Evolutionary conservation across 495 filamentous ascomycete species (phyloP).

Genomic region (Pseudevernia furfuracea): DNA sequence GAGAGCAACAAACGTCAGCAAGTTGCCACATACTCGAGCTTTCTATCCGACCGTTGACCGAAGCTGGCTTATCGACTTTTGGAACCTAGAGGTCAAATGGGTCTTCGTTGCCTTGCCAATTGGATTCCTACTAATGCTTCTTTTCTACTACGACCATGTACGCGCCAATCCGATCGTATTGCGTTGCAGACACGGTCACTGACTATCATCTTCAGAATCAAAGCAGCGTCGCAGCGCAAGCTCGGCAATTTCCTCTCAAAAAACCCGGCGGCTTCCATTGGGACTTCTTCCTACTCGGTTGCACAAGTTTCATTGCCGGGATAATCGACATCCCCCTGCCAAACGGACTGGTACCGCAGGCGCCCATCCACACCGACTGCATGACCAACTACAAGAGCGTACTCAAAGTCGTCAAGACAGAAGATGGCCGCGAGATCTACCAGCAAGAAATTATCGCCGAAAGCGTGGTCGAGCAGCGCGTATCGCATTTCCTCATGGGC

Average conservation of each 20-base stretch:
- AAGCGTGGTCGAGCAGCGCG: slow-evolving; percentile 39
- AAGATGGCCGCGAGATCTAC: slow-evolving; percentile 28
- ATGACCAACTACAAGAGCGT: slow-evolving; percentile 24
- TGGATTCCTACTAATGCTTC: slow-evolving; percentile 36
- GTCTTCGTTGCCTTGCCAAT: slow-evolving; percentile 41
- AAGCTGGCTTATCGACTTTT: slow-evolving; percentile 39
- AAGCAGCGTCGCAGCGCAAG: slow-evolving; percentile 37
- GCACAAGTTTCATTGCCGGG: slow-evolving; percentile 37
- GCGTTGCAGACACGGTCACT: neutral
- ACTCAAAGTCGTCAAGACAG: slow-evolving; percentile 27
- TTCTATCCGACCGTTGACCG: slow-evolving; percentile 39
- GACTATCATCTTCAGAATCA: slow-evolving; percentile 22
- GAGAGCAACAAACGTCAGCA: slow-evolving; percentile 22
- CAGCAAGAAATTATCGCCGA: slow-evolving; percentile 26
- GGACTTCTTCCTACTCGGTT: slow-evolving; percentile 42
- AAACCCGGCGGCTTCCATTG: slow-evolving; percentile 44
- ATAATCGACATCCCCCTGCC: slow-evolving; percentile 40
- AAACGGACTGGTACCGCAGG: slow-evolving; percentile 37
- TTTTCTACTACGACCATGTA: slow-evolving; percentile 44
- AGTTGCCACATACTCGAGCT: slow-evolving; percentile 33
- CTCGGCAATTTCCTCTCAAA: slow-evolving; percentile 37
- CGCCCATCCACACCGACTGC: slow-evolving; percentile 38
- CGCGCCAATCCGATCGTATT: neutral
- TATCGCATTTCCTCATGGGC: slow-evolving; percentile 37
- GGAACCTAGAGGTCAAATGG: slow-evolving; percentile 35